phyloP scores from a whole-genome alignment of 2,329 filamentous ascomycete genomes.

The Xylariales sp. region DNA sequence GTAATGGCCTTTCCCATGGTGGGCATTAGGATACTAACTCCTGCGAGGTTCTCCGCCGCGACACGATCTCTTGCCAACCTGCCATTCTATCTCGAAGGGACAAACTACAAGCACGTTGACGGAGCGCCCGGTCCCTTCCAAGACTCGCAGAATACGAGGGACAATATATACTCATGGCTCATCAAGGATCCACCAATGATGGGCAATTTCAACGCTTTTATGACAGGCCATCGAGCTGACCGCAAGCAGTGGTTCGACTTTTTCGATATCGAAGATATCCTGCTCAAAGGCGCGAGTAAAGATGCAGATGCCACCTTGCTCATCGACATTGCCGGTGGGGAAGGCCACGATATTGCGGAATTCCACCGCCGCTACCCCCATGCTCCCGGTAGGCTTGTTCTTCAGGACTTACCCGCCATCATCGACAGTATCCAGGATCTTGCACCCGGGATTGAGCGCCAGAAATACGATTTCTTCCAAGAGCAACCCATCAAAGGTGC shows the following conservation, averaged over 20 bases:
- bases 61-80: no score
- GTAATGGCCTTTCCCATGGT: no score
- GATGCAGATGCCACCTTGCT: constrained; percentile 33
- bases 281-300: constrained; percentile 30
- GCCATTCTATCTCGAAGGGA: no score
- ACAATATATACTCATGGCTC: constrained; percentile 6
- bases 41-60: no score
- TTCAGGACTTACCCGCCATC: constrained; percentile 41
- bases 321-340: constrained; percentile 43
- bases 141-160: neutral
- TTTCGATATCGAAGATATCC: constrained; percentile 31
- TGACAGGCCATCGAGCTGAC: constrained; percentile 37
- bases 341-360: constrained; percentile 41
- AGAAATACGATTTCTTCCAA: constrained; percentile 35
- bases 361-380: constrained; percentile 37
- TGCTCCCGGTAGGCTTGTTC: constrained; percentile 38
- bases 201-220: constrained; percentile 38
- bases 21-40: no score
- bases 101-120: no score
- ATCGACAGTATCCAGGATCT: constrained; percentile 44
- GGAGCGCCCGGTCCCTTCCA: no score
- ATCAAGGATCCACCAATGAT: constrained; percentile 10
- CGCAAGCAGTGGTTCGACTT: constrained; percentile 40
- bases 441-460: constrained; percentile 28
- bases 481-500: constrained; percentile 34